Base-by-base conservation (phyloP, 768 basidiomycete species). In the Boletus eberwhitei region DNA sequence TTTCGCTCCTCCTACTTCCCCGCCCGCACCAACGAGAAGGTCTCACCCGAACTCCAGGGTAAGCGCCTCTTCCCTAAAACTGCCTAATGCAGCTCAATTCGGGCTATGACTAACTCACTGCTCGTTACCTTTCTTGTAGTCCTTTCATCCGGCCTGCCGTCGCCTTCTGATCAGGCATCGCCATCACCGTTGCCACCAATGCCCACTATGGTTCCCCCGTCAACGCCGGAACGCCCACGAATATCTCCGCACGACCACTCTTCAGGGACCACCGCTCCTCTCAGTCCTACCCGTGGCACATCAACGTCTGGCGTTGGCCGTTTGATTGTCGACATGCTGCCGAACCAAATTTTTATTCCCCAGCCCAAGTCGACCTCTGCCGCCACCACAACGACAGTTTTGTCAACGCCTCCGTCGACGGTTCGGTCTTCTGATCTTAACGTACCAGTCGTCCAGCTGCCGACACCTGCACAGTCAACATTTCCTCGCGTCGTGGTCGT, bases 401-500 rank as follows among this genome's bases (percentile, higher is more conserved):
- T 54, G 16, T 47, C 59, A 19, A 54, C 55, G 8, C 59, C 50
- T 21, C 48, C 54, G 3, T 45, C 52, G 6, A 39, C 52, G 7
- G 26, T 35, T 45, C 64, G 63, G 8, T 56, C 63, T 16, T 37
- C 26, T 40, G 64, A 53, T 34, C 54, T 42, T 8, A 53, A 46
- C 17, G 54, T 71, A 3, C 73, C 71, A 8, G 53, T 61, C 11
- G 70, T 73, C 14, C 63, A 65, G 38, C 42, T 68, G 2, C 72
- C 71, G 3, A 49, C 70, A 1, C 22, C 61, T 5, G 22, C 62
- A 2, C 61, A 68, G 26, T 60, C 55, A 57, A 70, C 50, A 62
- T 74, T 80, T 32, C 85, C 85, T 14, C 75, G 78, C 26, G 77
- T 91, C 7, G 79, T 89, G 16, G 78, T 91, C 21, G 83, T 90